Evolutionary conservation across 768 basidiomycete species (phyloP).

Genomic region (Collybia nuda): DNA sequence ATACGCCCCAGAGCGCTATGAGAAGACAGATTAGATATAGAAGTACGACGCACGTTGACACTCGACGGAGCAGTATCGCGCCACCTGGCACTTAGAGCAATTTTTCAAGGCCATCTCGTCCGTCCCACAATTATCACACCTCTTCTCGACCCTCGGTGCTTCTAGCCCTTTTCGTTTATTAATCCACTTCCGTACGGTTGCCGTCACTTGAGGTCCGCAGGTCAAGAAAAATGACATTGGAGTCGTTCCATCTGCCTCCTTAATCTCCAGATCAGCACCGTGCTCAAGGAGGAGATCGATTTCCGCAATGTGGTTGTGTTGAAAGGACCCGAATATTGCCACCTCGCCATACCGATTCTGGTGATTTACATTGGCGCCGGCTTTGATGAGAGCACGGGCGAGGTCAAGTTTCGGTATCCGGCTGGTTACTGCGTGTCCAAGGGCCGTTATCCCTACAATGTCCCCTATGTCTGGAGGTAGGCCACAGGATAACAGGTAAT

Average conservation of each 20-base stretch:
- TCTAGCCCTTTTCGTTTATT: slow-evolving; percentile 42
- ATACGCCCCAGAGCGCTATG: background rate
- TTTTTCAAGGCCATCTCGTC: slow-evolving; percentile 30
- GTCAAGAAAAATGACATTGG: slow-evolving; percentile 27
- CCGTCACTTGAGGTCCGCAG: slow-evolving; percentile 44
- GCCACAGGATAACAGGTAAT: slow-evolving; percentile 40
- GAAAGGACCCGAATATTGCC: slow-evolving; percentile 33
- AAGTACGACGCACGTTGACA: slow-evolving; percentile 48
- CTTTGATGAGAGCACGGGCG: slow-evolving; percentile 36
- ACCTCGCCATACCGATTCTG: slow-evolving; percentile 50
- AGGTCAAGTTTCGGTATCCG: slow-evolving; percentile 25
- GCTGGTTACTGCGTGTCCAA: slow-evolving; percentile 42
- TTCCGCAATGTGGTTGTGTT: slow-evolving; percentile 23
- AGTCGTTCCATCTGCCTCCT: slow-evolving; percentile 36
- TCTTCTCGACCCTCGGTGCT: slow-evolving; percentile 41
- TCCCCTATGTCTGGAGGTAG: slow-evolving; percentile 40
- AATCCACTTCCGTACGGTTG: slow-evolving; percentile 44
- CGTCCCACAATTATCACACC: slow-evolving; percentile 38
- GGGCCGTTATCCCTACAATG: slow-evolving; percentile 48
- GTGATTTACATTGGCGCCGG: slow-evolving; percentile 48
- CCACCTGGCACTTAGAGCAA: slow-evolving; percentile 44
- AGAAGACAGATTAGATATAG: background rate
- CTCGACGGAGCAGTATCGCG: slow-evolving; percentile 50
- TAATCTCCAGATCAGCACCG: slow-evolving; percentile 42
- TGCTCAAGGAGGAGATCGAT: slow-evolving; percentile 50